Evolutionary conservation across 1,284 basidiomycete genomes (phyloP).

Genomic region (Cryptococcus hybrid): DNA sequence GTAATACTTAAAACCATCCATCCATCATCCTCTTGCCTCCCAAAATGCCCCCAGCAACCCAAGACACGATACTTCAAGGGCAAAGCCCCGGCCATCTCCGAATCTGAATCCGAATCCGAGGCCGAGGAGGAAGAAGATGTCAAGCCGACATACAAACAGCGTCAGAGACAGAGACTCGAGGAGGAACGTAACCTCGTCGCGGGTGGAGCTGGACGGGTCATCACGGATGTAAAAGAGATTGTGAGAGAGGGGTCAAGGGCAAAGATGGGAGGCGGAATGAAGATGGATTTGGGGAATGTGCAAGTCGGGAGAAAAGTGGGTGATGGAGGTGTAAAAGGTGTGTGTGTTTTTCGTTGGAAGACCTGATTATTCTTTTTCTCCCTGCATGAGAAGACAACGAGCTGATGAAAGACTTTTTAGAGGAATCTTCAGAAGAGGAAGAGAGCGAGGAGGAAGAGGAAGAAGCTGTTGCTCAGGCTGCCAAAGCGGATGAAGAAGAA

Average conservation of each 20-base stretch:
- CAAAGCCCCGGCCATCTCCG: conserved; percentile 35
- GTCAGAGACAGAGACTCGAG: conserved; percentile 1
- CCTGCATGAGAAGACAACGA: background rate
- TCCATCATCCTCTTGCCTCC: background rate
- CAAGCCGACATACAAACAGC: background rate
- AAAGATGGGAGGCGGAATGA: conserved; percentile 16
- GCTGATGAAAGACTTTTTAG: conserved; percentile 12
- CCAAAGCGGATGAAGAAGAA: conserved; percentile 24
- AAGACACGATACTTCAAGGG: conserved; percentile 46
- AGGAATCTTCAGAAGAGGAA: conserved; percentile 30
- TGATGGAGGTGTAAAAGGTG: conserved; percentile 32
- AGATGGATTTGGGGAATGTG: conserved; percentile 37
- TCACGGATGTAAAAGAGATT: conserved; percentile 17
- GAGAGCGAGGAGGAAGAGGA: conserved; percentile 38
- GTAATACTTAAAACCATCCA: background rate
- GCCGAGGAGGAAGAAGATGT: conserved; percentile 11
- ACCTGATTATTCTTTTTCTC: no score
- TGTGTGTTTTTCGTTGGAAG: conserved; percentile 1
- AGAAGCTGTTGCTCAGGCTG: conserved; percentile 17
- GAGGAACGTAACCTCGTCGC: conserved; percentile 35
- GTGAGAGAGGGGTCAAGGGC: conserved; percentile 1
- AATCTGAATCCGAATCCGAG: conserved; percentile 31
- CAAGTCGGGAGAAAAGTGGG: conserved; percentile 36
- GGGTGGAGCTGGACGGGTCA: conserved; percentile 46
- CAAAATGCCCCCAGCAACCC: conserved; percentile 13